Evolutionary conservation across 73 alveolate species (phyloP), one percentile per base, ranked within the genome.

Genomic region (Paramecium octaurelia): DNA sequence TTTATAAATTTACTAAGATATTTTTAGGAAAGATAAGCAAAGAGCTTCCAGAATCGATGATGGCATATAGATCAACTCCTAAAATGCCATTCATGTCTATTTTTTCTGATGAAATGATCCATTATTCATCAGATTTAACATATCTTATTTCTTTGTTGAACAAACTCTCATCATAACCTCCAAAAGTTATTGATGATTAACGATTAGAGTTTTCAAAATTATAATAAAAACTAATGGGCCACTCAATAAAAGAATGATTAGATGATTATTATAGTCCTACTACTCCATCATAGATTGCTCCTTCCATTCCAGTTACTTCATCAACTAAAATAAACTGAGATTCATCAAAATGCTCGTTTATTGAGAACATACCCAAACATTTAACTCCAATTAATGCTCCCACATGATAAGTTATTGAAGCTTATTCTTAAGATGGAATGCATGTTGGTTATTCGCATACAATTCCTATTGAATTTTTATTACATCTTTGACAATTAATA

Each of bases 181-280:
- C 91, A 80, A 80, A 80, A 11, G 91, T 80, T 12, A 80, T 80
- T 24, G 91, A 42, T 20, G 91, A 42, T 35, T 23, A 43, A 40
- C 91, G 48, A 24, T 42, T 42, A 80, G 91, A 80, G n/a, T 80
- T 42, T 31, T 18, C 91, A 43, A 43, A 80, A 46, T 80, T 80
- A 46, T 80, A 80, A 46, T 44, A 80, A 43, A 80, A 80, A 80
- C 91, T 80, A 2, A 80, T 48, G 5, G 91, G 91, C 91, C 91
- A 80, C 21, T 40, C 43, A 3, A 80, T 80, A 64, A 80, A 80
- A 18, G 91, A 80, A 80, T 80, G 91, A 80, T 80, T 80, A 16
- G 91, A 80, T 11, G 44, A 4, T 64, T 40, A 46, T 48, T 40
- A 23, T 20, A 80, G 16, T 24, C 91, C 91, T 24, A 80, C 75